A percentile compares a stretch with the other conserved stretches of the same genome.
Conservation (phyloP, 2,329 filamentous ascomycete species). For the Trichoderma asperellum region DNA sequence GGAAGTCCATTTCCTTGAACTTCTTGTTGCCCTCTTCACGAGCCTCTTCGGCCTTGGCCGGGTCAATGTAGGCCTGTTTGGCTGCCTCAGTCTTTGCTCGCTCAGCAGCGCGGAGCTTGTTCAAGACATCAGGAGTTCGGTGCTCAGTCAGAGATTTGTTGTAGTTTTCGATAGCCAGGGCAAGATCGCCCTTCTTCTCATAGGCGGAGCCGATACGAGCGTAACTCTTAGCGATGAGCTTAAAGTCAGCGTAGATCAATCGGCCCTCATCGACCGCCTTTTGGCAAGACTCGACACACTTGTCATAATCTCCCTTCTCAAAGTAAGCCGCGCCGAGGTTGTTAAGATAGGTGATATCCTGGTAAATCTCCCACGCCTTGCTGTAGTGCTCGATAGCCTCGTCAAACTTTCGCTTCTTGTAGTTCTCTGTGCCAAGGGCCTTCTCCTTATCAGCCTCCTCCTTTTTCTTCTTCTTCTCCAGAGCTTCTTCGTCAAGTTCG, state of each 20-base stretch:
- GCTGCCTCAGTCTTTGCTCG: slow-evolving; percentile 79
- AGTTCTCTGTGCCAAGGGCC: slow-evolving; percentile 87
- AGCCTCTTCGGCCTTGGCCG: slow-evolving; percentile 90
- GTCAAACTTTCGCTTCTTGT: slow-evolving; percentile 98
- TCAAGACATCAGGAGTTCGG: slow-evolving; percentile 89
- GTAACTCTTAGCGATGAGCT: slow-evolving; percentile 97
- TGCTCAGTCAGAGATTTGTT: slow-evolving; percentile 94
- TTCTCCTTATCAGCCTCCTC: slow-evolving; percentile 93
- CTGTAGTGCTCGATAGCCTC: slow-evolving; percentile 91
- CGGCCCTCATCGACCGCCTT: slow-evolving; percentile 90
- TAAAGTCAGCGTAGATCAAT: slow-evolving; percentile 91
- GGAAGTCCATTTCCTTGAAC: slow-evolving; percentile 97
- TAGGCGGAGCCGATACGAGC: slow-evolving; percentile 92
- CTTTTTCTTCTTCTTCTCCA: slow-evolving; percentile 87
- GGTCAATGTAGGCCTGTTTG: slow-evolving; percentile 82
- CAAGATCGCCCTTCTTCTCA: slow-evolving; percentile 83
- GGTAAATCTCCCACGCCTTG: slow-evolving; percentile 92
- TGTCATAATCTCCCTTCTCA: slow-evolving; percentile 93
- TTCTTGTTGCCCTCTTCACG: slow-evolving; percentile 93
- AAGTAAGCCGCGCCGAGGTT: slow-evolving; percentile 93
- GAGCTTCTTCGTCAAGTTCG: slow-evolving; percentile 78
- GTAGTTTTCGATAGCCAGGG: slow-evolving; percentile 84
- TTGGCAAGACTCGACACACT: slow-evolving; percentile 82
- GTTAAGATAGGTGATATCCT: slow-evolving; percentile 97
- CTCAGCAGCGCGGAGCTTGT: slow-evolving; percentile 89